These are phyloP conservation scores for Pyrus bretschneideri DNA, from an alignment of 306 rosid genomes.

Conservation along the genomic window DNA sequence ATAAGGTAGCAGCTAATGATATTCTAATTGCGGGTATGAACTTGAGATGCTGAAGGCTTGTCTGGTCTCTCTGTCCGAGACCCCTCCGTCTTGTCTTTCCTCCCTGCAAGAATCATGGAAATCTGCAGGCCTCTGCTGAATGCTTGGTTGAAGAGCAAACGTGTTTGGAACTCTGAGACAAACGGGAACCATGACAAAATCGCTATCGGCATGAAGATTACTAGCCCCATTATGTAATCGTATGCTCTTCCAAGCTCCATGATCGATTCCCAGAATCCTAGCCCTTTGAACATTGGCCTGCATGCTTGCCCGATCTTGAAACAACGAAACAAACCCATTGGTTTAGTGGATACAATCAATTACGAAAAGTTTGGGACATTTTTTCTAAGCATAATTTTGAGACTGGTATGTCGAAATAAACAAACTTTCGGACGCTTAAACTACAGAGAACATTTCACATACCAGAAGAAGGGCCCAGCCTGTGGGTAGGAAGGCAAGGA, in stretches of 20 bases:
- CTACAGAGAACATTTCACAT: slow-evolving; percentile 12
- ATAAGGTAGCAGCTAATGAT: background rate
- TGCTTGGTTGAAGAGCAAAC: slow-evolving; percentile 92
- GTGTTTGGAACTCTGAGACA: slow-evolving; percentile 84
- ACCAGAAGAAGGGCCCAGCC: slow-evolving; percentile 94
- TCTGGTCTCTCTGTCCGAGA: background rate
- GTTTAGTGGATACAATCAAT: background rate
- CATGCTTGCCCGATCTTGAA: slow-evolving; percentile 79
- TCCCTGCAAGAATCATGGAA: slow-evolving; percentile 86
- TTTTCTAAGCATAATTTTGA: background rate
- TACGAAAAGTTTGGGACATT: background rate
- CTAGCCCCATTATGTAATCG: slow-evolving; percentile 75
- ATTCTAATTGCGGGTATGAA: background rate
- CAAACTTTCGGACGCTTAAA: background rate
- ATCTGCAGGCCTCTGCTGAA: slow-evolving; percentile 95
- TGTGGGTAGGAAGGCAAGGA: slow-evolving; percentile 85
- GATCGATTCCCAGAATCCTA: slow-evolving; percentile 69
- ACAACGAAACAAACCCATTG: background rate
- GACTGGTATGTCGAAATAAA: background rate
- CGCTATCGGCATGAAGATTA: slow-evolving; percentile 79
- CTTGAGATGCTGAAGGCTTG: background rate
- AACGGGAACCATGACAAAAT: slow-evolving; percentile 88
- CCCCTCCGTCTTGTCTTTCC: slow-evolving; percentile 29
- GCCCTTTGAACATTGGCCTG: slow-evolving; percentile 46
- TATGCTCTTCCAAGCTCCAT: slow-evolving; percentile 84